Percentiles rank a stretch among this genome's conserved stretches.
Conservation (phyloP, 805 yeast genomes). For the Yarrowia divulgata region DNA sequence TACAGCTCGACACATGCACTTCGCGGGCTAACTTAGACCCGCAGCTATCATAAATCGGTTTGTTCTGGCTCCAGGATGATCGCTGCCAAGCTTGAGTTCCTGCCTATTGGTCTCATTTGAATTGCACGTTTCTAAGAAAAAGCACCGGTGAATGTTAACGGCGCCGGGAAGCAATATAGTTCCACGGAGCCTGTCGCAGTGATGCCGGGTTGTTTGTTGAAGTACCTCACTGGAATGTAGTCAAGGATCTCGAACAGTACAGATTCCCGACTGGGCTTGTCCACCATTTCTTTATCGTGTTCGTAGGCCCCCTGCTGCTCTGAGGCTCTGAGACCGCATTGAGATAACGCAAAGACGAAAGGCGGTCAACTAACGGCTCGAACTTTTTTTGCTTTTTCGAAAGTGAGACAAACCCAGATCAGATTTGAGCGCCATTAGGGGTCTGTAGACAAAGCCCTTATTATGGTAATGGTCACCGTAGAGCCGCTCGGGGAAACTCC, state of each 20-base stretch:
- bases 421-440: background rate
- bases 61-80: background rate
- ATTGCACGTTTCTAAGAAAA: background rate
- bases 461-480: background rate
- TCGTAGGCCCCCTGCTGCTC: background rate
- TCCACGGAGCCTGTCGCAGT: background rate
- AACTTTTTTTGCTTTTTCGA: background rate
- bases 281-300: background rate
- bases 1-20: conserved; percentile 10
- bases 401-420: conserved; percentile 19
- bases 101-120: background rate
- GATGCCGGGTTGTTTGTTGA: too few relatives aligned
- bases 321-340: background rate
- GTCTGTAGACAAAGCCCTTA: background rate
- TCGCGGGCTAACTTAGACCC: background rate
- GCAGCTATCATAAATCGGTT: conserved; percentile 1
- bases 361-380: background rate
- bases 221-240: too few relatives aligned
- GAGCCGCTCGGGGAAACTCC: too few relatives aligned
- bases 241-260: background rate
- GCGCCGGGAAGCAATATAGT: background rate
- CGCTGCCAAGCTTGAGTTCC: background rate
- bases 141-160: background rate
- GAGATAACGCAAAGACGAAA: conserved; percentile 13
- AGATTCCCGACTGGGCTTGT: too few relatives aligned